Conservation (phyloP, 192 early-diverging fungal species). For the Backusella parvicylindrica region DNA sequence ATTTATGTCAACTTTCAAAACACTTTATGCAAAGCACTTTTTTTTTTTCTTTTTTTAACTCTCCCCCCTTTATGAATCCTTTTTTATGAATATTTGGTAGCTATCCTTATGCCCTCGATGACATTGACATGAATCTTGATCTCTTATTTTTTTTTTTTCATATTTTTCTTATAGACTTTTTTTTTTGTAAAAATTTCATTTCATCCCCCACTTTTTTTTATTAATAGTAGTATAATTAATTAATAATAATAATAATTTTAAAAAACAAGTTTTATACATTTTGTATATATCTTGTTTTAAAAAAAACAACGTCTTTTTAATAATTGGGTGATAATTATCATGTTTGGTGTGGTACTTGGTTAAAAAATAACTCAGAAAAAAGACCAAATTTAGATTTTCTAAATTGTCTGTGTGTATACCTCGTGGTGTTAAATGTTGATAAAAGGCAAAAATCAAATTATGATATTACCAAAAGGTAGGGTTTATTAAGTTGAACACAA, state of each 20-base stretch:
- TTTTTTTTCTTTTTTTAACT: conserved; percentile 1
- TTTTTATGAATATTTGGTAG: not conserved
- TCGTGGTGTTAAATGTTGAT: not conserved
- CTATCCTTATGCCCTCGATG: not conserved
- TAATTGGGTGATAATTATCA: not conserved
- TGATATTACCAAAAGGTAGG: not conserved
- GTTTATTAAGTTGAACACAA: not conserved
- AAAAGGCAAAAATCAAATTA: not conserved
- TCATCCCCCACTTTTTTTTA: not conserved
- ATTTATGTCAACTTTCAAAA: conserved; percentile 4
- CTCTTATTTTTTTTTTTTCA: conserved; percentile 6
- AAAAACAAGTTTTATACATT: not conserved
- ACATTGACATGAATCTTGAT: conserved; percentile 3
- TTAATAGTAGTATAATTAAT: not conserved
- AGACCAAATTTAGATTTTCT: not conserved
- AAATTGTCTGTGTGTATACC: not conserved
- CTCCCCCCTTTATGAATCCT: not conserved
- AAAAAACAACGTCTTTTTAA: not conserved
- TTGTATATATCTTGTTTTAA: conserved; percentile 4
- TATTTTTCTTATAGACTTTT: conserved; percentile 1
- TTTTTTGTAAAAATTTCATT: conserved; percentile 6
- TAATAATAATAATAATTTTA: not conserved
- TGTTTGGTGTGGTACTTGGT: not conserved
- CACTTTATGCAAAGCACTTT: not conserved
- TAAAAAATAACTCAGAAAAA: not conserved